Percentiles rank a stretch among this genome's conserved stretches.
phyloP scores from a whole-genome alignment of 2,329 filamentous ascomycete genomes.

The Venturia asperata region DNA sequence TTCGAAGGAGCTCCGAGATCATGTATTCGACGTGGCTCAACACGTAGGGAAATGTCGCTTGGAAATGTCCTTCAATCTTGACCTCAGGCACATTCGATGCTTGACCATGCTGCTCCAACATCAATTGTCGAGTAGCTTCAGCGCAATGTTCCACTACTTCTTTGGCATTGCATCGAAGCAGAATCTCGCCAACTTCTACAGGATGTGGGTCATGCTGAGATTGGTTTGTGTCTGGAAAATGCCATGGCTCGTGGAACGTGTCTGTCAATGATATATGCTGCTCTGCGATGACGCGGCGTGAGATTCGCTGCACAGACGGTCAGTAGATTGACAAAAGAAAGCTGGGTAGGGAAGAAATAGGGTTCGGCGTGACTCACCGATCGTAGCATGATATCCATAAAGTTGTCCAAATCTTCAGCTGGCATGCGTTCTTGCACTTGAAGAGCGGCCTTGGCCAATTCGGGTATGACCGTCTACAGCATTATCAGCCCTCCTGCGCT shows the following conservation, averaged over 20 bases:
- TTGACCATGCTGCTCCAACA: conserved; percentile 66
- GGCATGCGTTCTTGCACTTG: conserved; percentile 81
- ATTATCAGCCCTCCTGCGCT: not conserved
- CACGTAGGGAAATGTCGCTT: conserved; percentile 93
- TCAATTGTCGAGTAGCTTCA: conserved; percentile 65
- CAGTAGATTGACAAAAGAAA: not conserved
- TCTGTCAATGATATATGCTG: conserved; percentile 93
- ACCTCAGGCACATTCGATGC: conserved; percentile 70
- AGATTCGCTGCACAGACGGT: conserved; percentile 61
- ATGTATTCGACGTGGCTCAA: conserved; percentile 96
- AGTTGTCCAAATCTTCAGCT: conserved; percentile 73
- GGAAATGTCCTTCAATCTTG: conserved; percentile 72
- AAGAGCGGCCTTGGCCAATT: conserved; percentile 86
- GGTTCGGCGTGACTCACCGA: conserved; percentile 52
- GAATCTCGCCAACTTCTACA: conserved; percentile 93
- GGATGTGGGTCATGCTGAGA: conserved; percentile 54
- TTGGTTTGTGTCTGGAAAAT: conserved; percentile 69
- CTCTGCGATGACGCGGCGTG: conserved; percentile 90
- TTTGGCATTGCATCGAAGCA: conserved; percentile 83
- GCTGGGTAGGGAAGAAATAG: too few relatives aligned
- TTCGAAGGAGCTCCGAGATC: conserved; percentile 86
- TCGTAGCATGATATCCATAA: conserved; percentile 90
- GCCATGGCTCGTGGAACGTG: conserved; percentile 84
- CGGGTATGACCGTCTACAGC: conserved; percentile 76
- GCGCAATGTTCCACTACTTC: conserved; percentile 84